phyloP scores from a whole-genome alignment of 2,329 filamentous ascomycete species.

The Thielaviopsis populi region DNA sequence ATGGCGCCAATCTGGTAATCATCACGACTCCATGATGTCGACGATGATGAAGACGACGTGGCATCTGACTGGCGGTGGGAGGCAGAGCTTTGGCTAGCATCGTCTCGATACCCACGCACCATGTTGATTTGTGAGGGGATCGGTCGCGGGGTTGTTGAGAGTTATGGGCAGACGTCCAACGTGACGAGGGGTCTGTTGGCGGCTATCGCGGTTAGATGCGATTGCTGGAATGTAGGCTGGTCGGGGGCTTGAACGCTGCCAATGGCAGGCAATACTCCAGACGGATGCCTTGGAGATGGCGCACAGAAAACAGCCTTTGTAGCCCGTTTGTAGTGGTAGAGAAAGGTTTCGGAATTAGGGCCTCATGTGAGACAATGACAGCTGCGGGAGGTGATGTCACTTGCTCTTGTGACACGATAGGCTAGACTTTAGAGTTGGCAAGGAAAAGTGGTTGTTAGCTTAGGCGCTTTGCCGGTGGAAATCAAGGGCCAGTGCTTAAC shows the following conservation, averaged over 20 bases:
- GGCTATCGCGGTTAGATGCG: neutral
- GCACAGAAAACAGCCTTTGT: neutral
- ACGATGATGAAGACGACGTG: slow-evolving; percentile 13
- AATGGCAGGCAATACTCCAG: neutral
- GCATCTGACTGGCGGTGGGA: slow-evolving; percentile 14
- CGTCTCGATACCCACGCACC: neutral
- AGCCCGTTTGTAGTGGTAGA: neutral
- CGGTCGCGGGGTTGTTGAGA: neutral
- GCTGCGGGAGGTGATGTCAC: neutral
- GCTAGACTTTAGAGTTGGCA: neutral
- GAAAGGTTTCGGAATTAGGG: neutral
- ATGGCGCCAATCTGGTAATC: slow-evolving; percentile 64
- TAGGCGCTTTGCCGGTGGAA: neutral
- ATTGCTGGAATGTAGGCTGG: neutral
- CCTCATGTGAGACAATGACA: neutral
- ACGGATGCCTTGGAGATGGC: neutral
- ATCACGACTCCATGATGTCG: slow-evolving; percentile 21
- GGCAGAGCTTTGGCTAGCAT: neutral
- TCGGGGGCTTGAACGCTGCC: neutral
- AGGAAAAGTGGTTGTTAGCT: neutral
- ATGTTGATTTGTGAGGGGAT: neutral
- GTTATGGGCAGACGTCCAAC: neutral
- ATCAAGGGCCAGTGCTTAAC: neutral
- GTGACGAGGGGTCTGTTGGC: neutral
- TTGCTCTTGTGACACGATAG: neutral